Conservation (phyloP, 164 flowering plant species). For the Stephania cephalantha region DNA sequence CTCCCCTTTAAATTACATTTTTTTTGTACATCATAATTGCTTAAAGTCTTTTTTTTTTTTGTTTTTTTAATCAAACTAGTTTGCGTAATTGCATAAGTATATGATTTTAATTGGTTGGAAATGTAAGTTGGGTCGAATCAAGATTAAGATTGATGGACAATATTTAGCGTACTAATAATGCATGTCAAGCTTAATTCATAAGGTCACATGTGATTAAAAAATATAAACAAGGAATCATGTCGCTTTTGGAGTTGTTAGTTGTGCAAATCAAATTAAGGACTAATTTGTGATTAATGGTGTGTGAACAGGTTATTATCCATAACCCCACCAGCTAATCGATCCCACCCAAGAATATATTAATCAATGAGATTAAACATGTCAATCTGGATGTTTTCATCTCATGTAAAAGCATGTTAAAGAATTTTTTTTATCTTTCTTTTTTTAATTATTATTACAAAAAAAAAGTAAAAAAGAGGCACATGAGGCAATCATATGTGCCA, state of each 20-base stretch:
- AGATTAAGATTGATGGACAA: background rate
- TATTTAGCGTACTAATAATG: too few relatives aligned
- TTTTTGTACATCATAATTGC: background rate
- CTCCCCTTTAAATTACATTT: background rate
- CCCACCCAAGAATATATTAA: background rate
- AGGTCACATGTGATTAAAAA: too few relatives aligned
- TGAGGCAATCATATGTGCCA: conserved; percentile 8
- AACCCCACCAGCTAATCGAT: background rate
- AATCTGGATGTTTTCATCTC: background rate
- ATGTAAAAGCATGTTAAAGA: background rate
- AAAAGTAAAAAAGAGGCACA: background rate
- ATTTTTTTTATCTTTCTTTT: too few relatives aligned
- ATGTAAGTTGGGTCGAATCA: background rate
- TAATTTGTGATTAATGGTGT: background rate
- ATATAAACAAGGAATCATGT: background rate
- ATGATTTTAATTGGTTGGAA: background rate
- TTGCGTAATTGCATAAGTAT: background rate
- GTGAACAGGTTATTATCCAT: background rate
- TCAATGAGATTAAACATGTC: background rate
- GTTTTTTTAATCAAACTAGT: too few relatives aligned
- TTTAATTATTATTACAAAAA: too few relatives aligned
- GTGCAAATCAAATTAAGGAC: background rate
- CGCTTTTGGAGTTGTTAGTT: background rate
- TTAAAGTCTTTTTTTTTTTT: too few relatives aligned
- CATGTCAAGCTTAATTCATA: too few relatives aligned